These are phyloP conservation scores for Trichoderma aggressivum DNA, from an alignment of 2,329 filamentous ascomycete species.

Conservation along the genomic window DNA sequence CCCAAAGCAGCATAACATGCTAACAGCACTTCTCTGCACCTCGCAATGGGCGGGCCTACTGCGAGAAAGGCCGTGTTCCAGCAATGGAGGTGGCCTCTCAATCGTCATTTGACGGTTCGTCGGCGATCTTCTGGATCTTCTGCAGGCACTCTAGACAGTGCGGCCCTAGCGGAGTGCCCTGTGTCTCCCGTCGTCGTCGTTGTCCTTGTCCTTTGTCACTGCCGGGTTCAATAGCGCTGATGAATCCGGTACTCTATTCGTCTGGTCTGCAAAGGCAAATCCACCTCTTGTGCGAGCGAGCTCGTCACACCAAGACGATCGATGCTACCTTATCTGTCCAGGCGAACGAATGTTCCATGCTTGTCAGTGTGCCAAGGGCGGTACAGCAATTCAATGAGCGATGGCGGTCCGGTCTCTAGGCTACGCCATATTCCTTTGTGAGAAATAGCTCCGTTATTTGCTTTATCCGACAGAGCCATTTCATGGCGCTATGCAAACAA, in stretches of 20 bases:
- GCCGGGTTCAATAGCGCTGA: background rate
- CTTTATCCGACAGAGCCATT: background rate
- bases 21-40: background rate
- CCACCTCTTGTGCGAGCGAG: background rate
- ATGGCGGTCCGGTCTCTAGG: background rate
- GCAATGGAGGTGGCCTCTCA: background rate
- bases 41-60: background rate
- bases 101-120: background rate
- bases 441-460: background rate
- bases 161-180: background rate
- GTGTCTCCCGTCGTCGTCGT: background rate
- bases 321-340: background rate
- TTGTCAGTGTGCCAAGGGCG: background rate
- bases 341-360: background rate
- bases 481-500: background rate
- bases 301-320: background rate
- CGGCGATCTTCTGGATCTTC: constrained; percentile 11
- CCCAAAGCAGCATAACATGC: background rate
- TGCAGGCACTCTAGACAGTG: background rate
- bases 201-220: background rate
- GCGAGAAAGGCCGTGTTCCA: background rate
- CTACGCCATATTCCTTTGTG: background rate
- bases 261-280: background rate
- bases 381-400: background rate
- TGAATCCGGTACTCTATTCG: background rate